Conservation (phyloP, 495 filamentous ascomycete species). For the Sordaria brevicollis region DNA sequence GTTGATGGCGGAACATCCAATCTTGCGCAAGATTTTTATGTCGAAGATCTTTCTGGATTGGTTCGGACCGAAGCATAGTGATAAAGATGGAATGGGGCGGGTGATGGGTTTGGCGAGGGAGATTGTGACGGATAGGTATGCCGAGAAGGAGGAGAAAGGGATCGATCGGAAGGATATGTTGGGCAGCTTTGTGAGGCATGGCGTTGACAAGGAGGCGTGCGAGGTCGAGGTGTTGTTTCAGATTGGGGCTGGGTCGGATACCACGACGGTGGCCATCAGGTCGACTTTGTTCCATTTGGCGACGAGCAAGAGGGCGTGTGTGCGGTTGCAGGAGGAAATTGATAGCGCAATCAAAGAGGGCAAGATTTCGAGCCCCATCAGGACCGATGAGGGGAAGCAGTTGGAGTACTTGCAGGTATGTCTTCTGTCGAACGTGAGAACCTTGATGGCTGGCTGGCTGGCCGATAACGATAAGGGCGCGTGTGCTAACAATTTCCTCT, state of each 20-base stretch:
- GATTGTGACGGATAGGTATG: conserved; percentile 26
- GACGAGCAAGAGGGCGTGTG: conserved; percentile 33
- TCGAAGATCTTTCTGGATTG: conserved; percentile 38
- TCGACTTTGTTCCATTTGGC: conserved; percentile 44
- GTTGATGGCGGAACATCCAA: conserved; percentile 19
- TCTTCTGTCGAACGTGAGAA: neutral
- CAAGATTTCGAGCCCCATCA: conserved; percentile 27
- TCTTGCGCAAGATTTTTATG: conserved; percentile 14
- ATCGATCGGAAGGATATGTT: conserved; percentile 31
- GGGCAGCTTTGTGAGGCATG: conserved; percentile 24
- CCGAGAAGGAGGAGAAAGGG: conserved; percentile 11
- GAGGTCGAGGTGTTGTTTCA: conserved; percentile 31
- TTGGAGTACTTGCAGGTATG: conserved; percentile 31
- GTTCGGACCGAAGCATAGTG: conserved; percentile 45
- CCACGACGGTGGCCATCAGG: conserved; percentile 49
- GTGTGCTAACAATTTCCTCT: too few relatives aligned
- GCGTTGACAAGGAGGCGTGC: conserved; percentile 19
- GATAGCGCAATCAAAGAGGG: conserved; percentile 28
- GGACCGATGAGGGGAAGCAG: conserved; percentile 27
- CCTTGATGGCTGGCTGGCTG: neutral
- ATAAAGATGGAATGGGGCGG: conserved; percentile 32
- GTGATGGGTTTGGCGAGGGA: conserved; percentile 24
- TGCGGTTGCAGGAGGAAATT: conserved; percentile 48
- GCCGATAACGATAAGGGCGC: too few relatives aligned
- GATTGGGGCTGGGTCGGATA: conserved; percentile 54